These are phyloP conservation scores for Penicillium sp. DNA, from an alignment of 2,329 filamentous ascomycete species.

Conservation along the genomic window DNA sequence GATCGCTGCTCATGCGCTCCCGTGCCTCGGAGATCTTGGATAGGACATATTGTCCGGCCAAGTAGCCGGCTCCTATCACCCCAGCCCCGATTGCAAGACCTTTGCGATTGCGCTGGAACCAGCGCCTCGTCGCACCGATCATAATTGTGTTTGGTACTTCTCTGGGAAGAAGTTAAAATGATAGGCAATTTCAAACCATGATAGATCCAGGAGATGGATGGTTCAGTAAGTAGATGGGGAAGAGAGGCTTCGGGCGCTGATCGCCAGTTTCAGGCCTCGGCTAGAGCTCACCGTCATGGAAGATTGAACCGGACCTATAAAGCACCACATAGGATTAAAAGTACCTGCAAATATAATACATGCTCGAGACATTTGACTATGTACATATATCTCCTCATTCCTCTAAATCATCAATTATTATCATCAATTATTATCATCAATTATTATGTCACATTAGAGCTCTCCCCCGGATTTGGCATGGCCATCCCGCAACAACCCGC, in stretches of 20 bases:
- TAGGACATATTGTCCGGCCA: conserved; percentile 89
- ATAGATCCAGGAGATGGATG: conserved; percentile 5
- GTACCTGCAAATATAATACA: neutral
- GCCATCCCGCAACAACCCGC: conserved; percentile 5
- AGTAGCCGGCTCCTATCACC: conserved; percentile 83
- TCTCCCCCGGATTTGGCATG: conserved; percentile 17
- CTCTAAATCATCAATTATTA: neutral
- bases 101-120: conserved; percentile 88
- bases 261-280: conserved; percentile 31
- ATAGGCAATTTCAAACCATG: conserved; percentile 1
- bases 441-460: neutral
- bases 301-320: conserved; percentile 3
- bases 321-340: neutral
- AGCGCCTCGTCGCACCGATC: conserved; percentile 76
- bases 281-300: conserved; percentile 22
- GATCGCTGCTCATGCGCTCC: conserved; percentile 94
- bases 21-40: conserved; percentile 88
- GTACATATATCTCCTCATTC: neutral
- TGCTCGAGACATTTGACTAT: neutral
- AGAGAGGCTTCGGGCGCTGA: conserved; percentile 20
- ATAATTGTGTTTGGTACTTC: conserved; percentile 40
- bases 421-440: no score
- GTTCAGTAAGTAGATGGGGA: conserved; percentile 13
- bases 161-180: neutral
- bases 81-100: conserved; percentile 85